Evolutionary conservation across 2,329 filamentous ascomycete species (phyloP).

Genomic region (Fusarium bulbicola): DNA sequence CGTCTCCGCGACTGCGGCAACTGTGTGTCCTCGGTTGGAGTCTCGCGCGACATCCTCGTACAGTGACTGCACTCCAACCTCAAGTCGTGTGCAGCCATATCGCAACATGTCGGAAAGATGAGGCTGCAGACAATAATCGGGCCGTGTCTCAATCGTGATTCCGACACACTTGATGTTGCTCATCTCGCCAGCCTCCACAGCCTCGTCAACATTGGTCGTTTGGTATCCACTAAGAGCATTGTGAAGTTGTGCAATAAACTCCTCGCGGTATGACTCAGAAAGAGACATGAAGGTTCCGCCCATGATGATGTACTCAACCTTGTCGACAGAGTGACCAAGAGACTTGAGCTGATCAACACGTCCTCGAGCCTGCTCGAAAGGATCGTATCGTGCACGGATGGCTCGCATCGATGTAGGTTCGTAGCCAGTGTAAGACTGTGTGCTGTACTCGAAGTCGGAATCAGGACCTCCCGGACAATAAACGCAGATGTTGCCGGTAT

Average conservation of each 20-base stretch:
- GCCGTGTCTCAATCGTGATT: conserved; percentile 97
- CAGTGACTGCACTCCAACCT: conserved; percentile 94
- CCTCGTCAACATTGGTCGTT: conserved; percentile 92
- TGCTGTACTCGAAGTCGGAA: conserved; percentile 99
- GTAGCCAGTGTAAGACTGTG: conserved; percentile 98
- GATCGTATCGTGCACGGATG: conserved; percentile 95
- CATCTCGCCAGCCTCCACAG: conserved; percentile 93
- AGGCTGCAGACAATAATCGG: conserved; percentile 96
- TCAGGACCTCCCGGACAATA: conserved; percentile 98
- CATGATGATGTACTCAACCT: conserved; percentile 99
- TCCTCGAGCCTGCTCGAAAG: conserved; percentile 95
- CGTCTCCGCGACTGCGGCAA: conserved; percentile 93
- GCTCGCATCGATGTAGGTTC: conserved; percentile 99
- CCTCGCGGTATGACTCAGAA: conserved; percentile 85
- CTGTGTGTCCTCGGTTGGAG: conserved; percentile 96
- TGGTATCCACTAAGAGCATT: conserved; percentile 97
- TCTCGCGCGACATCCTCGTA: conserved; percentile 99
- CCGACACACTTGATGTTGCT: conserved; percentile 98
- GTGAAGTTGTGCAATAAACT: conserved; percentile 94
- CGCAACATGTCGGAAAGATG: conserved; percentile 95
- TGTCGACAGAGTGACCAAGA: conserved; percentile 95
- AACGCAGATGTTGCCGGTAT: conserved; percentile 98
- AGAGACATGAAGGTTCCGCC: conserved; percentile 99
- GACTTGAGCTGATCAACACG: conserved; percentile 97
- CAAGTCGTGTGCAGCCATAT: conserved; percentile 95